Percentiles rank a stretch among this genome's conserved stretches.
Conservation (phyloP, 177 flowering plant genomes). For the Vitis hybrid region DNA sequence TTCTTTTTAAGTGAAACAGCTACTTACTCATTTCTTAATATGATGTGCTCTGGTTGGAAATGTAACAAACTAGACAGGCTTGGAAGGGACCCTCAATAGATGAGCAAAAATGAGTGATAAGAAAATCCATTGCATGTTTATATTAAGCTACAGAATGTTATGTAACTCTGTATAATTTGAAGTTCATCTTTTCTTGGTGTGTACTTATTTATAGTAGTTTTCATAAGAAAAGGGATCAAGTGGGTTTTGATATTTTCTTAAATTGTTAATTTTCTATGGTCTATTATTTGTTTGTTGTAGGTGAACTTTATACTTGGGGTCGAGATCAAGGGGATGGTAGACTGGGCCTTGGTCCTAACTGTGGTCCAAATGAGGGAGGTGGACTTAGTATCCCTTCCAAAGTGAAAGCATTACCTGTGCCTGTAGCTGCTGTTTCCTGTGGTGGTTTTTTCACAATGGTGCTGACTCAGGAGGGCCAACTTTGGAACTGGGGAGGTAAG, state of each 20-base stretch:
- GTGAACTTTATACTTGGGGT: slow-evolving; percentile 90
- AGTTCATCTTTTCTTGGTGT: too few species aligned
- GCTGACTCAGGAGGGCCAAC: slow-evolving; percentile 69
- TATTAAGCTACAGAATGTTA: too few species aligned
- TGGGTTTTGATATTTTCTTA: not conserved
- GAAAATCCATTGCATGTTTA: too few species aligned
- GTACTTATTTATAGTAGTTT: too few species aligned
- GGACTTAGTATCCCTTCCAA: slow-evolving; percentile 73
- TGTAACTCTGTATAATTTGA: too few species aligned
- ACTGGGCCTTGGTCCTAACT: slow-evolving; percentile 81
- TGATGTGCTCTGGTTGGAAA: too few species aligned
- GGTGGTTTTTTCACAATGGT: slow-evolving; percentile 96
- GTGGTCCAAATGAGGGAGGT: slow-evolving; percentile 85
- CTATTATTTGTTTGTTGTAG: slow-evolving; percentile 28
- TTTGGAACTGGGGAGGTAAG: slow-evolving; percentile 98
- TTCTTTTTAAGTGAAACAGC: too few species aligned
- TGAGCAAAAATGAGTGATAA: too few species aligned
- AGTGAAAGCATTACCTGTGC: slow-evolving; percentile 69
- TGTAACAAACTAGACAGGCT: too few species aligned
- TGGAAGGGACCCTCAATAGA: too few species aligned
- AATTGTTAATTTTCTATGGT: not conserved
- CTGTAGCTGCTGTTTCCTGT: slow-evolving; percentile 76
- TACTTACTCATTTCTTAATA: too few species aligned
- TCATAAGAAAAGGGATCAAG: not conserved
- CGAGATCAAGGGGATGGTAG: slow-evolving; percentile 98